These are phyloP conservation scores for Leptodermis oblonga DNA, from an alignment of 257 asterid genomes.

Conservation along the genomic window DNA sequence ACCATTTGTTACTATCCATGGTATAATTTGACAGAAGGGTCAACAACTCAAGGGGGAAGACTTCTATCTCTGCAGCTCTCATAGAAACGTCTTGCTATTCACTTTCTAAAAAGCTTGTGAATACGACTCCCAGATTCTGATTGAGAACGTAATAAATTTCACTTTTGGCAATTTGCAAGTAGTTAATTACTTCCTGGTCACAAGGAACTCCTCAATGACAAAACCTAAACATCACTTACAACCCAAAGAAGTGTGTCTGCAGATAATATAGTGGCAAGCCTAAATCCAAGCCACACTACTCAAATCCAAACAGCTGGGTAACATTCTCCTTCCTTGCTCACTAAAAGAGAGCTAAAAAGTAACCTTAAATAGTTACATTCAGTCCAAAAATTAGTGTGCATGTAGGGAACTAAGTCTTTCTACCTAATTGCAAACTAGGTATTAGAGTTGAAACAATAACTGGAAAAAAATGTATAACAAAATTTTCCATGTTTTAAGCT, in stretches of 20 bases:
- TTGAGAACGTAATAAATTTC: background rate
- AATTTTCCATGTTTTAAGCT: background rate
- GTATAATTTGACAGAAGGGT: background rate
- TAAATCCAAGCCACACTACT: background rate
- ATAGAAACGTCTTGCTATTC: background rate
- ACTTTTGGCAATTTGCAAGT: background rate
- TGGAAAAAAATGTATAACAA: background rate
- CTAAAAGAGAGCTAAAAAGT: background rate
- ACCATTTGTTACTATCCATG: background rate
- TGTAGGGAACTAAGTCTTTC: background rate
- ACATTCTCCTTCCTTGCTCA: background rate
- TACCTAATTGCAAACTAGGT: background rate
- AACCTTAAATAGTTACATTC: background rate
- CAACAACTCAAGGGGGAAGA: background rate
- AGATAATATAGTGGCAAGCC: background rate
- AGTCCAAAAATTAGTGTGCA: background rate
- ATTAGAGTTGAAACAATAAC: background rate
- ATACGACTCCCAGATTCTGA: background rate
- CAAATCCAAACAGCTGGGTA: background rate
- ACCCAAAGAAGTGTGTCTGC: background rate
- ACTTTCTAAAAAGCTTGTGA: background rate
- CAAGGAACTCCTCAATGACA: background rate
- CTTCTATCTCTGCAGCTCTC: background rate
- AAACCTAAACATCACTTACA: background rate
- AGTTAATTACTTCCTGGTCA: background rate